Base-by-base conservation (phyloP, 352 stramenopile genomes). In the Phytophthora citrophthora region DNA sequence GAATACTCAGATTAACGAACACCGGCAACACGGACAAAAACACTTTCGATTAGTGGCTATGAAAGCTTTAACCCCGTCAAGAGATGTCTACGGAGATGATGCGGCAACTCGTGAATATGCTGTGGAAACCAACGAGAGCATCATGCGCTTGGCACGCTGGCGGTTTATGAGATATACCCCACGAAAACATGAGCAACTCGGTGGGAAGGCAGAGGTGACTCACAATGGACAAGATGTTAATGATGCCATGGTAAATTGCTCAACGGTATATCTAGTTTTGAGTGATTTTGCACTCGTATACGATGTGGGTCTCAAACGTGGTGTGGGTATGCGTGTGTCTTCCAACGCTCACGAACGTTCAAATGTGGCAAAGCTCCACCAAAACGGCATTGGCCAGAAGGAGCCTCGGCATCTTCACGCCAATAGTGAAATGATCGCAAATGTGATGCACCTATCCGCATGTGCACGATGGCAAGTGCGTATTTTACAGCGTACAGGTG, bases 51-150 rank as follows among this genome's bases (percentile, higher is more conserved):
- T 91, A 18, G 73, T 85, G 41, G 71, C 74, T 1, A 89, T 91
- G 78, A 86, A 83, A 57, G 80, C 83, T 5, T 63, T 51, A 2
- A 72, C 78, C 4, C 80, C 83, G 5, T 79, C 71, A 9, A 45
- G 29, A 20, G 74, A 72, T 15, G 78, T 76, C 50, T 91, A 91
- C 39, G 83, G 83, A 23, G 78, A 89, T 53, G 83, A 91, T 59
- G 47, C 36, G 1, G 78, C 78, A 23, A 91, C 83, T 18, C 80
- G 80, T 8, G 83, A 89, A 66, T 88, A 79, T 61, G 61, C 78
- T 2, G 50, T 77, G 10, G 83, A 91, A 72, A 88, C 78, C 15
- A 91, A 91, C 49, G 72, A 83, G 36, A 65, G 51, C 11, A 61
- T 86, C 10, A 39, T 89, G 55, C 74, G 72, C 2, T 72, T 91